Base-by-base conservation (phyloP, 257 asterid species). In the Nicotiana obtusifolia region DNA sequence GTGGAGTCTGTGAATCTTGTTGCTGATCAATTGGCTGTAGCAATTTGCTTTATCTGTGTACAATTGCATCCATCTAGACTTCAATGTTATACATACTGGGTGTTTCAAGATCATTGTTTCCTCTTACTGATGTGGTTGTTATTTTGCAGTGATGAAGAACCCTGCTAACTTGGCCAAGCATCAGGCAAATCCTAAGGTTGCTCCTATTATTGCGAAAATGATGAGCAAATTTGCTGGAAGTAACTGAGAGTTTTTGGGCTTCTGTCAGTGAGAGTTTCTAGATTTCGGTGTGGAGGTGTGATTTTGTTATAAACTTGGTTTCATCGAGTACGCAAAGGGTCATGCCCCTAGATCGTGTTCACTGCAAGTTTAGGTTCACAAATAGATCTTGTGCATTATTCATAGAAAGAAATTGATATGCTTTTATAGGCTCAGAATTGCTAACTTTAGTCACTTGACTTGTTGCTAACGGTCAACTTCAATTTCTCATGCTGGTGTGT, bases 121-220 rank as follows among this genome's bases (percentile, higher is more conserved):
- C 37, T 47, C 22, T 71, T 44, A 47, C 35, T 22, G 78, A 13
- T 15, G 37, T 71, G 60, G 37, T 10, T 44, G 35, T 33, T 71
- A 14, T 44, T 44, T 71, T 6, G 88, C 94, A 95, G 98, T 95
- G 59, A 95, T 95, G 99, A 94, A 92, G 88, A 93, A 94, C 87
- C 98, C 97, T 62, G 95, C 98, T 26, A 95, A 92, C 89, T 83
- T 95, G 86, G 96, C 94, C 80, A 91, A 95, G 87, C 97, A 95
- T 88, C 98, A 94, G 82, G 88, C 90, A 11, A 95, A 95, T 67
- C 99, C 97, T 15, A 94, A 94, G 89, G 94, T 95, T 84, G 97
- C 99, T 80, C 98, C 97, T 4, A 88, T 94, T 17, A 92, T 94
- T 73, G 86, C 93, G 0, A 94, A 95, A 66, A 92, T 94, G 98